Conservation (phyloP, 352 stramenopile genomes). For the Salisapilia sapeloensis region DNA sequence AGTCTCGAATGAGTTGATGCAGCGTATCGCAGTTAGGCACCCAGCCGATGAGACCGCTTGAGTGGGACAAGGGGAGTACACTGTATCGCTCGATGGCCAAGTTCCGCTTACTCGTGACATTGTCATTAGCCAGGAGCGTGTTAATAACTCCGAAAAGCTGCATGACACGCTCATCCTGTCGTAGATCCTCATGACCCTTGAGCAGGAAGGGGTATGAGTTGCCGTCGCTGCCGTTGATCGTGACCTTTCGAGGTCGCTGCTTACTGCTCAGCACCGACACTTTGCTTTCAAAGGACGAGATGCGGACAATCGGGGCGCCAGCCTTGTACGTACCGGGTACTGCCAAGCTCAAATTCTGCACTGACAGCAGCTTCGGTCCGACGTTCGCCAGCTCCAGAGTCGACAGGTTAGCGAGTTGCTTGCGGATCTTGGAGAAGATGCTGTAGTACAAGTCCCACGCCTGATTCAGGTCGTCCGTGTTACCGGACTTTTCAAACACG, state of each 20-base stretch:
- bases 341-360: slow-evolving; percentile 90
- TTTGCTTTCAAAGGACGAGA: slow-evolving; percentile 86
- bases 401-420: slow-evolving; percentile 90
- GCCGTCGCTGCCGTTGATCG: slow-evolving; percentile 95
- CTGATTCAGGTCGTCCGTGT: slow-evolving; percentile 71
- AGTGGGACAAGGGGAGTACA: slow-evolving; percentile 97
- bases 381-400: slow-evolving; percentile 95
- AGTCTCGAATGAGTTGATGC: slow-evolving; percentile 96
- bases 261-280: slow-evolving; percentile 98
- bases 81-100: slow-evolving; percentile 97
- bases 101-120: slow-evolving; percentile 95
- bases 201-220: slow-evolving; percentile 99
- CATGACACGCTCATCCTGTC: slow-evolving; percentile 99
- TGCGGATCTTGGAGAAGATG: slow-evolving; percentile 91
- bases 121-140: slow-evolving; percentile 95
- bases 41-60: slow-evolving; percentile 97
- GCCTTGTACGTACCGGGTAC: slow-evolving; percentile 89
- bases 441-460: slow-evolving; percentile 99
- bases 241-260: slow-evolving; percentile 96
- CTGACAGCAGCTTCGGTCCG: slow-evolving; percentile 89
- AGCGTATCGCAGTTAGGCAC: slow-evolving; percentile 99
- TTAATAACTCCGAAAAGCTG: slow-evolving; percentile 99
- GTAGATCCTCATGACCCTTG: slow-evolving; percentile 99
- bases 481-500: slow-evolving; percentile 61
- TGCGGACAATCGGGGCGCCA: slow-evolving; percentile 71